These are phyloP conservation scores for Scutellaria minor DNA, from an alignment of 257 asterid genomes.

Conservation along the genomic window DNA sequence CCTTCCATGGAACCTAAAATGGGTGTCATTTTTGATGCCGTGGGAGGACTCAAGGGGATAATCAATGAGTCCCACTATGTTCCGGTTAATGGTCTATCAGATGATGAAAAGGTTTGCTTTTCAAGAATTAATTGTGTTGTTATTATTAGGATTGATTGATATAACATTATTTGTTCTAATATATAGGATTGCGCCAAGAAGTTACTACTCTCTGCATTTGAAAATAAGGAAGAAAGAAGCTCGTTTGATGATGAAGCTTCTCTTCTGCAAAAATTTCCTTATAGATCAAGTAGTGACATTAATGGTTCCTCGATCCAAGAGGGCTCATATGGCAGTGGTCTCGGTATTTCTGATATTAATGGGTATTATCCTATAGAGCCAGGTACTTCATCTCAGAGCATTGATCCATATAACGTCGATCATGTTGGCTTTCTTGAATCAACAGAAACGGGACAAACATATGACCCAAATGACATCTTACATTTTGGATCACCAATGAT, in stretches of 20 bases:
- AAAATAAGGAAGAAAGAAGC: constrained; percentile 26
- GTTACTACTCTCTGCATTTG: constrained; percentile 41
- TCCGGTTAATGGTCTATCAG: constrained; percentile 25
- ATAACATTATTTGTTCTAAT: not conserved
- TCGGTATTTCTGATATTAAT: not conserved
- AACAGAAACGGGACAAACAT: not conserved
- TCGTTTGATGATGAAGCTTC: constrained; percentile 38
- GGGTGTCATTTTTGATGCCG: constrained; percentile 37
- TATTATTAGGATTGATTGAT: not conserved
- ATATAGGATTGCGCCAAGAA: constrained; percentile 36
- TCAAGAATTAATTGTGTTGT: not conserved
- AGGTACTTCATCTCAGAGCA: constrained; percentile 2
- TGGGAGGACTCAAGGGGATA: constrained; percentile 47
- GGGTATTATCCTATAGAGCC: constrained; percentile 13
- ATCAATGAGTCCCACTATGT: constrained; percentile 35
- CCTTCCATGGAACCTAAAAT: constrained; percentile 15
- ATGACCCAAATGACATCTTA: not conserved
- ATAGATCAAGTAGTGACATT: not conserved
- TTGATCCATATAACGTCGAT: not conserved
- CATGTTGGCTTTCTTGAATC: not conserved
- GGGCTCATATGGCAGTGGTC: not conserved
- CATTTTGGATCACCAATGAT: not conserved
- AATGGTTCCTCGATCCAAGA: not conserved
- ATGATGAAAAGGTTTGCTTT: constrained; percentile 37
- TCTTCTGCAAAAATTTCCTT: constrained; percentile 37